Evolutionary conservation across 257 asterid species (phyloP), one percentile per base, ranked within the genome.

Genomic region (Plantago major): DNA sequence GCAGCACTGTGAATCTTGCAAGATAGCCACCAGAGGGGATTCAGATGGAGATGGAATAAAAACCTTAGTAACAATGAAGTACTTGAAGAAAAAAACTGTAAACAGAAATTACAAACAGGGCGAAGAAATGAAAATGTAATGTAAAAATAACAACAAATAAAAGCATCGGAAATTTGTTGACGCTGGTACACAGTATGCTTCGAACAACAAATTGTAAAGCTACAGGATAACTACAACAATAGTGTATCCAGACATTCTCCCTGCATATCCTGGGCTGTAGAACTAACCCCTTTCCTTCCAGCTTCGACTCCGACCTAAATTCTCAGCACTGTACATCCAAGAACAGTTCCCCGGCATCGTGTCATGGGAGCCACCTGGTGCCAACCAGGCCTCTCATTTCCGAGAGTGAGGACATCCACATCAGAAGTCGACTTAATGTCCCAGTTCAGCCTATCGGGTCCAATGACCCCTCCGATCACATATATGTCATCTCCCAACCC

Each of bases 341-440:
- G 95, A 64, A 93, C 80, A 5, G 95, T 85, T 18, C 99, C 99
- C 65, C 72, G 58, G 74, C 99, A 93, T 76, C 70, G 57, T 0
- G 99, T 89, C 96, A 93, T 89, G 10, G 97, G 93, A 22, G 96
- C 79, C 38, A 78, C 95, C 79, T 76, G 84, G 4, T 91, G 99
- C 97, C 97, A 93, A 42, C 71, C 83, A 3, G 79, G 81, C 16
- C 95, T 73, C 67, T 93, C 99, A 11, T 76, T 83, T 28, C 96
- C 90, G 0, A 87, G 86, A 1, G 85, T 76, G 68, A 93, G 72
- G 26, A 84, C 85, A 66, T 90, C 95, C 67, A 89, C 89, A 45
- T 93, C 95, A 10, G 94, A 78, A 5, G 86, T 69, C 42, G 75
- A 7, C 78, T 85, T 82, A 45, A 93, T 82, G 60, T 83, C 96